These are phyloP conservation scores for Eutrema heterophyllum DNA, from an alignment of 345 rosid genomes.

Conservation along the genomic window DNA sequence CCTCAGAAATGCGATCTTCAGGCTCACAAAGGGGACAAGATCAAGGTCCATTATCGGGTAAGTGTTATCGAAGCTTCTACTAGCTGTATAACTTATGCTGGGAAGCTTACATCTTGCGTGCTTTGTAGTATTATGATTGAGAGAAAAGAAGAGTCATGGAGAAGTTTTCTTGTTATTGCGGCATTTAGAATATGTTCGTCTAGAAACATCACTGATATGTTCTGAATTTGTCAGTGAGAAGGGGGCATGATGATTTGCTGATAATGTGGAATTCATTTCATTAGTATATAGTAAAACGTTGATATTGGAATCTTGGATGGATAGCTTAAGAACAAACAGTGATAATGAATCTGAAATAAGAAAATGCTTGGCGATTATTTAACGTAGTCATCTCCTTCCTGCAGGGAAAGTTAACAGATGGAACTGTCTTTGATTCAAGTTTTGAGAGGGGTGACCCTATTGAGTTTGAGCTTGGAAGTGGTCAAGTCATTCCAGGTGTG, in stretches of 20 bases:
- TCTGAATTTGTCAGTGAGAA: not conserved
- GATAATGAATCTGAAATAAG: not conserved
- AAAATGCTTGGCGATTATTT: not conserved
- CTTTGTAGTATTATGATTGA: not conserved
- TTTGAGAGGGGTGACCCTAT: conserved; percentile 96
- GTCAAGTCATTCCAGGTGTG: conserved; percentile 94
- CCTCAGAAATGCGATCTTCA: conserved; percentile 70
- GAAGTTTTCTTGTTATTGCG: not conserved
- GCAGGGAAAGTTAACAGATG: conserved; percentile 95
- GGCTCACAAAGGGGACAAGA: conserved; percentile 89
- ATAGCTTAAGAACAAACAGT: not conserved
- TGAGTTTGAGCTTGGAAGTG: conserved; percentile 90
- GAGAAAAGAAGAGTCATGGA: not conserved
- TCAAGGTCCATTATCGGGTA: conserved; percentile 91
- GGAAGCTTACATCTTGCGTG: not conserved
- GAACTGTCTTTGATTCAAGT: conserved; percentile 93
- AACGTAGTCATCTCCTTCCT: not conserved
- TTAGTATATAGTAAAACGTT: not conserved
- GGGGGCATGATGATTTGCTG: not conserved
- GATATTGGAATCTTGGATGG: not conserved
- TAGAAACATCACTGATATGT: not conserved
- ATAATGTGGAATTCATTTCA: not conserved
- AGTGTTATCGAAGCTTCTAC: conserved; percentile 24
- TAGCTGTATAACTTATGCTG: not conserved
- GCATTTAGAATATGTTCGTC: not conserved